Base-by-base conservation (phyloP, 768 basidiomycete genomes). In the Chalciporus piperatus region DNA sequence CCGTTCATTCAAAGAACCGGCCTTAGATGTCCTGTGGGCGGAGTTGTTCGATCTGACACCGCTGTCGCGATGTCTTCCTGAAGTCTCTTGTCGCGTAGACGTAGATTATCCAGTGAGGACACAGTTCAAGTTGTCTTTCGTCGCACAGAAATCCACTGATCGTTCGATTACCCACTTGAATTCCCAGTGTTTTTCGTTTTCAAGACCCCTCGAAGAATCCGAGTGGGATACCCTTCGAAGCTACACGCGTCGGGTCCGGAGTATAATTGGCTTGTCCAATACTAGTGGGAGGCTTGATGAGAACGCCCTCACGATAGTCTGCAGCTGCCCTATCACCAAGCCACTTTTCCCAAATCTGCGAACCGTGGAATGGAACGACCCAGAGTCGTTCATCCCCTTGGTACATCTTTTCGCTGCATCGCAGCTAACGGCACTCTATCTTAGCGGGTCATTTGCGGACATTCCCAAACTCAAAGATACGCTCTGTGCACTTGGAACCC, bases 401-500 rank as follows among this genome's bases (percentile, higher is more conserved):
- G 12, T 30, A 10, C 9, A 30, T 9, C 30, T 6, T 30, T 9
- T 30, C 30, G 7, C 30, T 12, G 30, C 10, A 32, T 32, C 30
- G 30, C 30, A 30, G 30, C 10, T 30, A 9, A 30, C 30, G 12
- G 30, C 12, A 30, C 9, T 30, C 9, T 9, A 12, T 4, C 7
- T n/a, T n/a, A n/a, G n/a, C n/a, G n/a, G n/a, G n/a, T n/a, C n/a
- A n/a, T n/a, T n/a, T n/a, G n/a, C n/a, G n/a, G n/a, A n/a, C n/a
- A n/a, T n/a, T n/a, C n/a, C n/a, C n/a, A n/a, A n/a, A n/a, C n/a
- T n/a, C n/a, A n/a, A n/a, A n/a, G 30, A 12, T 30, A 10, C 12
- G 5, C 30, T 30, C 30, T 30, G 9, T 9, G 4, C 60, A 16
- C 60, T 61, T n/a, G 46, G 50, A 6, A 47, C 52, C 14, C 52